Evolutionary conservation across 2,329 filamentous ascomycete species (phyloP).

Genomic region (Dactylella cylindrospora): DNA sequence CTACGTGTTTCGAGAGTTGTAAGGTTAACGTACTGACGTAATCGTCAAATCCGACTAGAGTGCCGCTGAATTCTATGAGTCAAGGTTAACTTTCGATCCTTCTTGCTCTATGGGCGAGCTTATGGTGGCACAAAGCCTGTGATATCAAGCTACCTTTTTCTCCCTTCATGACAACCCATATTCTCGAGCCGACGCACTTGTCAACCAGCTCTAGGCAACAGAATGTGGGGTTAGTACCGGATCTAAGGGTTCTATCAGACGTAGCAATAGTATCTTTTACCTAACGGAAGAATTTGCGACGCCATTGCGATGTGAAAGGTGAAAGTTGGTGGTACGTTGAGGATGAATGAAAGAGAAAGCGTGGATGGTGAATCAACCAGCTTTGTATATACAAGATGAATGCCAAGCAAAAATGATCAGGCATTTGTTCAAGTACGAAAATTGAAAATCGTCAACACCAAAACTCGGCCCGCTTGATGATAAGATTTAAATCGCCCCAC

Average conservation of each 20-base stretch:
- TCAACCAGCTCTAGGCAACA: constrained; percentile 80
- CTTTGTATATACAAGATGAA: neutral
- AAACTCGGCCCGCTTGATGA: constrained; percentile 21
- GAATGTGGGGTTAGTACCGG: constrained; percentile 47
- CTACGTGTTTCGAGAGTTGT: neutral
- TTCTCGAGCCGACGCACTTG: constrained; percentile 95
- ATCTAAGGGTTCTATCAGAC: neutral
- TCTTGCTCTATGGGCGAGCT: too few species aligned
- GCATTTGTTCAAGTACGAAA: neutral
- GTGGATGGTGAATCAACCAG: constrained; percentile 9
- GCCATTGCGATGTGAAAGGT: constrained; percentile 66
- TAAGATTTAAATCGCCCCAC: too few species aligned
- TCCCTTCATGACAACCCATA: constrained; percentile 99
- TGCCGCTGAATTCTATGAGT: constrained; percentile 91
- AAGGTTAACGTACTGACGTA: constrained; percentile 84
- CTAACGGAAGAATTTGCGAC: constrained; percentile 71
- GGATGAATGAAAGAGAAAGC: constrained; percentile 8
- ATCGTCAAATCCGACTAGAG: constrained; percentile 93
- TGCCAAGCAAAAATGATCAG: neutral
- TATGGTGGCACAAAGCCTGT: too few species aligned
- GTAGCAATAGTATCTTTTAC: constrained; percentile 52
- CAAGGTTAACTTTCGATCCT: too few species aligned
- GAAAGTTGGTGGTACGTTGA: constrained; percentile 10
- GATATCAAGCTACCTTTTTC: constrained; percentile 99
- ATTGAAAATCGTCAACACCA: neutral